Conservation (phyloP, 2,329 filamentous ascomycete genomes). For the Sordariomycetes sp. region DNA sequence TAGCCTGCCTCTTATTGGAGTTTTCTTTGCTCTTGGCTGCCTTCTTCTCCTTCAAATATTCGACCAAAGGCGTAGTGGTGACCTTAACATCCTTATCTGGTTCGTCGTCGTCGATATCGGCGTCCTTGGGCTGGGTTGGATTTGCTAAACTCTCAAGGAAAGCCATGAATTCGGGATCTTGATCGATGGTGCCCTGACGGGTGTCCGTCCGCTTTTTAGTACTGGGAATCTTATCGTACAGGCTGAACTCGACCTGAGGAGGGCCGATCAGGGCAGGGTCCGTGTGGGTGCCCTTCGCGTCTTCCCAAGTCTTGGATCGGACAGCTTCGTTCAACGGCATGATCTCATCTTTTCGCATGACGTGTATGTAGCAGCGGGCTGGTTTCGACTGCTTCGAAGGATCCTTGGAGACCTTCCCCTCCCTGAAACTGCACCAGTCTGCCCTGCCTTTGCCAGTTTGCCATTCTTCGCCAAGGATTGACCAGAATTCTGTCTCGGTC, state of each 20-base stretch:
- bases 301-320: slow-evolving; percentile 62
- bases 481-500: slow-evolving; percentile 68
- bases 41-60: slow-evolving; percentile 87
- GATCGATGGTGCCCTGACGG: slow-evolving; percentile 89
- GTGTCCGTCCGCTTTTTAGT: slow-evolving; percentile 69
- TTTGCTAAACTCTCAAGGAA: slow-evolving; percentile 86
- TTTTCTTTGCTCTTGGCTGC: slow-evolving; percentile 59
- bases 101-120: slow-evolving; percentile 34
- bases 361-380: slow-evolving; percentile 72
- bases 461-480: slow-evolving; percentile 71
- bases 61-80: slow-evolving; percentile 79
- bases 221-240: slow-evolving; percentile 74
- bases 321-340: slow-evolving; percentile 60
- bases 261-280: slow-evolving; percentile 68
- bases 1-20: slow-evolving; percentile 28
- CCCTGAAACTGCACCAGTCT: slow-evolving; percentile 66
- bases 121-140: slow-evolving; percentile 36
- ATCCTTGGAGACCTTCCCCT: slow-evolving; percentile 70
- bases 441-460: slow-evolving; percentile 69
- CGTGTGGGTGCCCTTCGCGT: slow-evolving; percentile 68
- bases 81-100: slow-evolving; percentile 47
- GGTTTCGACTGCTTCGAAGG: slow-evolving; percentile 79
- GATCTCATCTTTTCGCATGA: slow-evolving; percentile 64
- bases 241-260: slow-evolving; percentile 71
- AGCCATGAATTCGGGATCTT: slow-evolving; percentile 89